A percentile compares a stretch with the other conserved stretches of the same genome.
These are phyloP conservation scores for Furcasterigmium furcatum DNA, from an alignment of 2,329 filamentous ascomycete species.

Conservation along the genomic window DNA sequence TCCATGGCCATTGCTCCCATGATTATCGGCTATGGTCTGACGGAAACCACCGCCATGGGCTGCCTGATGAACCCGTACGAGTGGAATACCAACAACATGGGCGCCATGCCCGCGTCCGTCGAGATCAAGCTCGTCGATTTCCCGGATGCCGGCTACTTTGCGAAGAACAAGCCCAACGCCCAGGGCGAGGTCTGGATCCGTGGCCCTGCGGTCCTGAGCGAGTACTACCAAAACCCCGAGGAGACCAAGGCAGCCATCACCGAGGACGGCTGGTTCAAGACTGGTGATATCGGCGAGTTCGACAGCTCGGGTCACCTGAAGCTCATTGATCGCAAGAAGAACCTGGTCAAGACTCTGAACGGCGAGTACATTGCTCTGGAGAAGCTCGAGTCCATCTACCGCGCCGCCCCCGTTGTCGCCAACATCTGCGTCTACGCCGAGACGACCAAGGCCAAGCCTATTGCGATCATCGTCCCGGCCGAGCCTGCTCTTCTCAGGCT, in stretches of 20 bases:
- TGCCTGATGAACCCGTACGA: constrained; percentile 71
- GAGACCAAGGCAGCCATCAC: constrained; percentile 71
- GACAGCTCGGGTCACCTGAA: constrained; percentile 67
- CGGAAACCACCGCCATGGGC: constrained; percentile 78
- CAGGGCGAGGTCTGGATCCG: constrained; percentile 90
- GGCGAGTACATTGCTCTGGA: constrained; percentile 82
- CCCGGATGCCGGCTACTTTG: constrained; percentile 74
- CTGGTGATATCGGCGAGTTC: constrained; percentile 80
- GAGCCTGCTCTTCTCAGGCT: constrained; percentile 54
- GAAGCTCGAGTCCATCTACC: constrained; percentile 59
- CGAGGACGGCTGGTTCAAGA: constrained; percentile 82
- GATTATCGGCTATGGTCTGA: constrained; percentile 86
- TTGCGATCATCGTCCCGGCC: constrained; percentile 54
- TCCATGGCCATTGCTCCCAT: constrained; percentile 86
- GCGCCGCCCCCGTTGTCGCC: constrained; percentile 44
- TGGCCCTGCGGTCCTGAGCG: constrained; percentile 65
- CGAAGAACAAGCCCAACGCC: constrained; percentile 70
- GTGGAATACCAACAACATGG: constrained; percentile 70
- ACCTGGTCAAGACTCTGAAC: constrained; percentile 78
- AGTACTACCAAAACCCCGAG: constrained; percentile 75
- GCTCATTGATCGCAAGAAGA: constrained; percentile 86
- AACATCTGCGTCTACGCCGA: constrained; percentile 58
- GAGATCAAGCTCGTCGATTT: constrained; percentile 88
- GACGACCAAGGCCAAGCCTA: constrained; percentile 45
- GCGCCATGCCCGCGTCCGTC: constrained; percentile 68